Base-by-base conservation (phyloP, 2,329 filamentous ascomycete genomes). In the Parafenestella ontariensis region DNA sequence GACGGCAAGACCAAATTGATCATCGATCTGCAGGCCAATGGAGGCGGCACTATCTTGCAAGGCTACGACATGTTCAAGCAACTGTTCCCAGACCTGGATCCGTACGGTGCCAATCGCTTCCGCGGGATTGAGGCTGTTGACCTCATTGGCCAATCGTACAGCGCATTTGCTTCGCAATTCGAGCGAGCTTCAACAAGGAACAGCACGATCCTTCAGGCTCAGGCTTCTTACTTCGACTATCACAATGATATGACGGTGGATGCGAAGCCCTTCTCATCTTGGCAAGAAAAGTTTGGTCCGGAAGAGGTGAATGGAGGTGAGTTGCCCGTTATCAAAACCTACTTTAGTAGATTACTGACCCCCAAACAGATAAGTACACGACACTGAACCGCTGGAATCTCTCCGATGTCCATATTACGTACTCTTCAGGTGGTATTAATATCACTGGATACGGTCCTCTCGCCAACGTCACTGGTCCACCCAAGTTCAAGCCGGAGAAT, bases 61-160 rank as follows among this genome's bases (percentile, higher is more conserved):
- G 86, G 83, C 9, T 86, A 85, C 51, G 85, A 87, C 62, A 76
- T 89, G 52, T 87, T 88, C 75, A 82, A 83, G 48, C 77, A 82
- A 71, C 73, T 87, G 1, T 83, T 85, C 72, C 84, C 84, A 0
- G 69, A 77, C 5, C 69, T 79, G 3, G 71, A 80, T 7, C 78
- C 78, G 1, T 83, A 81, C 55, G 81, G 80, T n/a, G 82, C 79
- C 3, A 73, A 68, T 34, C 82, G 85, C 17, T 77, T 84, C 64
- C 78, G 83, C n/a, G 78, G 81, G 5, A 73, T 76, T 33, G 78
- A 83, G 46, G 76, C 78, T 18, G 65, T 80, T 24, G 73, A 79
- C 39, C 66, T 80, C 17, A 76, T 85, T 9, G 72, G 81, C 58
- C 56, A 78, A 61, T 58, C 78, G 5, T 71, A 66, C 46, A 78